Evolutionary conservation across 495 filamentous ascomycete species (phyloP).

Genomic region (Neurospora pannonica): DNA sequence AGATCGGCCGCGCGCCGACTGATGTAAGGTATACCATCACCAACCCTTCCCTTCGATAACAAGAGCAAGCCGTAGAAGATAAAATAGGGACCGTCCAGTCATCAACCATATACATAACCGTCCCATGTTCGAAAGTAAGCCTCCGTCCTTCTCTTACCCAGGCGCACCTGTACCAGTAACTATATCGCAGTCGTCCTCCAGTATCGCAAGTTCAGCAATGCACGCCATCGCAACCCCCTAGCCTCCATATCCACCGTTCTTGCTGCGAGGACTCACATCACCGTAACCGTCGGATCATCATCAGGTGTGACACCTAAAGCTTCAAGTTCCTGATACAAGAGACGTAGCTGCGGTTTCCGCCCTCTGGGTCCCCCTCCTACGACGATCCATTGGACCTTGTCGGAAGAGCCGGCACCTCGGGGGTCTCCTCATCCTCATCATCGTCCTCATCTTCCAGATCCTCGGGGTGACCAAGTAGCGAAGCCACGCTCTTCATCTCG

Average conservation of each 20-base stretch:
- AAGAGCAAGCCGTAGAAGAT: neutral
- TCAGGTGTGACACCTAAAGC: neutral
- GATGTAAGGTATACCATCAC: neutral
- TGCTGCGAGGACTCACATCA: neutral
- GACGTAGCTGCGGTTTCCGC: too few species aligned
- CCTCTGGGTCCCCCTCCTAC: neutral
- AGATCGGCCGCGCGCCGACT: neutral
- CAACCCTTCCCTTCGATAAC: neutral
- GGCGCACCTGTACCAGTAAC: neutral
- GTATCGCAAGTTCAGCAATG: neutral
- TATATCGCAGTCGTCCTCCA: neutral
- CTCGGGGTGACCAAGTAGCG: slow-evolving; percentile 66
- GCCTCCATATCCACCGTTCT: neutral
- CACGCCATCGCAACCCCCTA: neutral
- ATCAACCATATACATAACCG: neutral
- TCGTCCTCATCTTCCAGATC: slow-evolving; percentile 29
- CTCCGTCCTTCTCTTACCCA: neutral
- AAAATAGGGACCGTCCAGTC: neutral
- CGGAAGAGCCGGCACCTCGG: slow-evolving; percentile 23
- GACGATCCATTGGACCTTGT: slow-evolving; percentile 17
- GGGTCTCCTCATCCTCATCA: slow-evolving; percentile 10
- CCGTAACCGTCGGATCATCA: neutral
- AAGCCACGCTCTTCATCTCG: slow-evolving; percentile 94
- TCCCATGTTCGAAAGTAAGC: neutral
- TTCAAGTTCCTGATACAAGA: neutral